These are phyloP conservation scores for Zanthoxylum bungeanum DNA, from an alignment of 345 rosid species.

Conservation along the genomic window DNA sequence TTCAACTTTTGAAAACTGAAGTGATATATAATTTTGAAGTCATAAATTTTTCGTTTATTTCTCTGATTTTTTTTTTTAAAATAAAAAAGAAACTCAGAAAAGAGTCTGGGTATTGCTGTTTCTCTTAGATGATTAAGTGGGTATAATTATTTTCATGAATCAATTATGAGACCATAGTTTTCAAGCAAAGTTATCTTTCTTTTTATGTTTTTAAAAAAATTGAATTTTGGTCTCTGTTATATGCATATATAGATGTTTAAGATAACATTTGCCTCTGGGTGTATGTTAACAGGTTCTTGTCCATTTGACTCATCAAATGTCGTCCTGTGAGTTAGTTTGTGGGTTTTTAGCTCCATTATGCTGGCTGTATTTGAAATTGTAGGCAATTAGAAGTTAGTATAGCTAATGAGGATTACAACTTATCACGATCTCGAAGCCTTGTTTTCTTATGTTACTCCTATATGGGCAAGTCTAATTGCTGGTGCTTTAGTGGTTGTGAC, in stretches of 20 bases:
- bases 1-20: background rate
- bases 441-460: conserved; percentile 48
- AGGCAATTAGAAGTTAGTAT: conserved; percentile 10
- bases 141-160: background rate
- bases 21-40: background rate
- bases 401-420: conserved; percentile 15
- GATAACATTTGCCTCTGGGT: background rate
- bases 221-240: background rate
- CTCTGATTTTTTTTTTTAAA: background rate
- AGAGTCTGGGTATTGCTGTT: background rate
- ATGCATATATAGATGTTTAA: no score
- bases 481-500: conserved; percentile 53
- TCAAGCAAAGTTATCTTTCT: background rate
- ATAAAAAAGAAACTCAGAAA: background rate
- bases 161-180: background rate
- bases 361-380: conserved; percentile 21
- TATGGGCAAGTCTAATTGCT: conserved; percentile 73
- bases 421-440: background rate
- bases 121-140: background rate
- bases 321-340: conserved; percentile 4
- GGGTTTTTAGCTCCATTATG: conserved; percentile 24
- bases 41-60: background rate
- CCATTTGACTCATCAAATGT: background rate
- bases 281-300: background rate
- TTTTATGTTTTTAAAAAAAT: background rate